phyloP scores from a whole-genome alignment of 2,329 filamentous ascomycete species.

The Aschersonia sp. region DNA sequence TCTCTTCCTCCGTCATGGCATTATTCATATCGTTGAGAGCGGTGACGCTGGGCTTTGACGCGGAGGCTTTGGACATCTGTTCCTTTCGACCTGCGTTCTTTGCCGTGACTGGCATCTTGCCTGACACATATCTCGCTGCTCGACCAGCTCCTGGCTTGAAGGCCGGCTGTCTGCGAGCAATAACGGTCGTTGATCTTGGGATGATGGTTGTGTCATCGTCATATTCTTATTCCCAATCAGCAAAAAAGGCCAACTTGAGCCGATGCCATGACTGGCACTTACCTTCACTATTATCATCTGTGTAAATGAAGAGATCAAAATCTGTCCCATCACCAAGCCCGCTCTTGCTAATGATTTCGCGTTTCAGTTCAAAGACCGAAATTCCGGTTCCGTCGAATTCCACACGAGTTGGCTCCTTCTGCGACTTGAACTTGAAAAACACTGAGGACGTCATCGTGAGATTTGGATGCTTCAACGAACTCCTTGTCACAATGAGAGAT shows the following conservation, averaged over 20 bases:
- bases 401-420: slow-evolving; percentile 86
- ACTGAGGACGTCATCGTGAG: slow-evolving; percentile 82
- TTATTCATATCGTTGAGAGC: slow-evolving; percentile 54
- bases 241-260: neutral
- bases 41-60: slow-evolving; percentile 40
- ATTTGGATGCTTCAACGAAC: slow-evolving; percentile 4
- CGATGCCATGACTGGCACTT: slow-evolving; percentile 19
- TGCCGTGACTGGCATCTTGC: slow-evolving; percentile 82
- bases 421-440: slow-evolving; percentile 99
- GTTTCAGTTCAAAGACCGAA: slow-evolving; percentile 95
- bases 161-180: slow-evolving; percentile 75
- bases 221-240: slow-evolving; percentile 48
- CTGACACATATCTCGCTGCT: slow-evolving; percentile 88
- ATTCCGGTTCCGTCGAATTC: slow-evolving; percentile 96
- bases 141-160: slow-evolving; percentile 74
- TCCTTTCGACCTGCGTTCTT: slow-evolving; percentile 63
- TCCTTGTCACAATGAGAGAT: slow-evolving; percentile 12
- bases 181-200: slow-evolving; percentile 82
- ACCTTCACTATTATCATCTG: slow-evolving; percentile 86
- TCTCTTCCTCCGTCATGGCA: slow-evolving; percentile 84
- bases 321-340: slow-evolving; percentile 90
- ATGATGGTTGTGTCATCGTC: slow-evolving; percentile 98
- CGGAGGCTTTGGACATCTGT: slow-evolving; percentile 40
- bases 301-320: slow-evolving; percentile 89
- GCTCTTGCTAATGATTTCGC: slow-evolving; percentile 92